phyloP scores from a whole-genome alignment of 148 eudicot species.

The Oxyria digyna region DNA sequence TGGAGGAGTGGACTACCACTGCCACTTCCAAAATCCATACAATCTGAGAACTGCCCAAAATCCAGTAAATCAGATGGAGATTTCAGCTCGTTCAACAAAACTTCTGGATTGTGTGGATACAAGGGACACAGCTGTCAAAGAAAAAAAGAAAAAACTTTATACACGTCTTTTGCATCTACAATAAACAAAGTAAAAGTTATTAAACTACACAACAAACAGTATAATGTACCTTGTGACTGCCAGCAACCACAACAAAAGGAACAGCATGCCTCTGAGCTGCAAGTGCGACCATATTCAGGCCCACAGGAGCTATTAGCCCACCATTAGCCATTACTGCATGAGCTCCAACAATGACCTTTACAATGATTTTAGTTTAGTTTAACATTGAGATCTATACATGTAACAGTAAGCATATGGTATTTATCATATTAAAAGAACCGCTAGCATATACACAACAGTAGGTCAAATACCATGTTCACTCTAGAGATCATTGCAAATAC shows the following conservation, averaged over 20 bases:
- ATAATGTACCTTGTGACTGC: slow-evolving; percentile 72
- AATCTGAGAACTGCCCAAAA: slow-evolving; percentile 96
- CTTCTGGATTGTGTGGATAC: slow-evolving; percentile 98
- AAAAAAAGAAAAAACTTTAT: background rate
- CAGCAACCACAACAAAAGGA: slow-evolving; percentile 96
- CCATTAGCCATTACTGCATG: slow-evolving; percentile 99
- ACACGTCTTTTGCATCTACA: background rate
- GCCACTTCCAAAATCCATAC: slow-evolving; percentile 79
- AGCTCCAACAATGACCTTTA: slow-evolving; percentile 96
- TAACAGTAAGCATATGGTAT: background rate
- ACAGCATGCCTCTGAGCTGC: slow-evolving; percentile 99
- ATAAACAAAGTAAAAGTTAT: background rate
- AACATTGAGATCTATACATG: background rate
- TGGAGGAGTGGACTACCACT: slow-evolving; percentile 80
- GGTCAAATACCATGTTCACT: slow-evolving; percentile 72
- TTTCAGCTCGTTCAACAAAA: slow-evolving; percentile 82
- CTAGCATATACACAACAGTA: background rate
- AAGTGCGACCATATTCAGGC: slow-evolving; percentile 95
- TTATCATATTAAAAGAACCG: no score
- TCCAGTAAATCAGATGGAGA: slow-evolving; percentile 94
- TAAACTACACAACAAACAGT: background rate
- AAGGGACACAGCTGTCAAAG: slow-evolving; percentile 80
- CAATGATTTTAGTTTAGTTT: background rate
- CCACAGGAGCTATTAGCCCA: slow-evolving; percentile 92
- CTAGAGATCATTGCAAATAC: slow-evolving; percentile 99